Evolutionary conservation across 805 yeast genomes (phyloP), one percentile per base, ranked within the genome.

Genomic region (Torulaspora gathmanii): DNA sequence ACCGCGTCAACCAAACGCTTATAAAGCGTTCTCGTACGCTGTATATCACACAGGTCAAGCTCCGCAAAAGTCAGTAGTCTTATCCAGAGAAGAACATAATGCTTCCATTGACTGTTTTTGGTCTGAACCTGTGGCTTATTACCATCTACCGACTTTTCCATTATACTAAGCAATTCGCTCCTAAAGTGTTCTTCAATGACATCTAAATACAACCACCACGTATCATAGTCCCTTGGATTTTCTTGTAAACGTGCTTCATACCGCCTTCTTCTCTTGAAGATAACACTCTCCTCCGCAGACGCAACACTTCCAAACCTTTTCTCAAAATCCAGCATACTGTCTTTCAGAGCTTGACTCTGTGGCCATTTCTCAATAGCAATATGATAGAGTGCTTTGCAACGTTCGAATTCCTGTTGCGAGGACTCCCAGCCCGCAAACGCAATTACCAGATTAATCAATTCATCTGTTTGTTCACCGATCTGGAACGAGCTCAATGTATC

Each of bases 131-230:
- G 66, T 0, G 64, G 57, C 16, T 55, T 57, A 17, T 57, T 47
- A 10, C 56, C 52, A 8, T 23, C 40, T 1, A 55, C 40, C 10
- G 60, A 51, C 2, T 37, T 44, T 16, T 56, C 55, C 15, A 55
- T 55, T 4, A 36, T 43, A 7, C 12, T 12, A 12, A 45, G 8
- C 8, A 53, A 13, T 37, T 57, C 56, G 0, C 27, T 22, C 1
- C 54, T 49, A 26, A 47, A 60, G 15, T 70, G 57, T 19, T 73
- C 70, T 41, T 74, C 74, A 10, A 80, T 54, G 19, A 86, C 58
- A 10, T 75, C 70, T 1, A 87, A 47, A 55, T 81, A 82, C 0
- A 77, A 60, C 91, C 95, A 89, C 97, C 98, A 90, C 0, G 80
- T 67, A 55, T 85, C 93, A 61, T 79, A 81, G 64, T 86, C 86